phyloP scores from a whole-genome alignment of 352 stramenopile species.

The Globisporangium uncinulatum region DNA sequence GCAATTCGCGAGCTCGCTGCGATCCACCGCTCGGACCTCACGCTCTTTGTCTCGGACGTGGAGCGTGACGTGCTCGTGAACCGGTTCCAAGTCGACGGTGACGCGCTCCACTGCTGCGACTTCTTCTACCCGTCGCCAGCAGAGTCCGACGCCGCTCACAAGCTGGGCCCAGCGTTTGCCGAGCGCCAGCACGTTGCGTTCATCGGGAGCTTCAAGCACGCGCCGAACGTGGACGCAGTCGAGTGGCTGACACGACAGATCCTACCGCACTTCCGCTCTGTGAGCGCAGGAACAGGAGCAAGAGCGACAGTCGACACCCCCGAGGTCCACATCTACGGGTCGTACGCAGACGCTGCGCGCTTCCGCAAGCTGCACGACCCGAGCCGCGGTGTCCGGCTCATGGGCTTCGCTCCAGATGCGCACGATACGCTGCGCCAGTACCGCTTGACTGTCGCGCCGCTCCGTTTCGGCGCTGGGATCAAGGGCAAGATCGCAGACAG shows the following conservation, averaged over 20 bases:
- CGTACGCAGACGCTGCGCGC: constrained; percentile 48
- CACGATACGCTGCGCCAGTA: constrained; percentile 65
- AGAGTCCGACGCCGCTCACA: background rate
- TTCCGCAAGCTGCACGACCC: constrained; percentile 53
- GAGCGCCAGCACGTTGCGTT: constrained; percentile 73
- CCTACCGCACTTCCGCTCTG: constrained; percentile 61
- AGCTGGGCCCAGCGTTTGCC: constrained; percentile 16
- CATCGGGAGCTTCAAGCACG: constrained; percentile 91
- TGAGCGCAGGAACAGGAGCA: background rate
- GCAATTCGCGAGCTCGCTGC: constrained; percentile 69
- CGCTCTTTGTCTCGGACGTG: constrained; percentile 64
- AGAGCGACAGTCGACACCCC: constrained; percentile 8
- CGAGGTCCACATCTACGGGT: constrained; percentile 86
- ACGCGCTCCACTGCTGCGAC: constrained; percentile 45
- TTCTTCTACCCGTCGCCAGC: constrained; percentile 56
- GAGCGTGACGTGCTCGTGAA: constrained; percentile 52
- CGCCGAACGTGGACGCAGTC: constrained; percentile 89
- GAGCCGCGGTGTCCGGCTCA: constrained; percentile 49
- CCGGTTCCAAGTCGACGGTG: constrained; percentile 54
- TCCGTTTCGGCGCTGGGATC: constrained; percentile 92
- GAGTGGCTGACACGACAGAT: constrained; percentile 65
- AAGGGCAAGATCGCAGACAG: constrained; percentile 95
- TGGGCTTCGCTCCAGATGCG: constrained; percentile 74
- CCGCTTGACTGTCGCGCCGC: constrained; percentile 79
- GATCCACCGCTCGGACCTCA: constrained; percentile 74